Evolutionary conservation across 2,329 filamentous ascomycete species (phyloP), one percentile per base, ranked within the genome.

Genomic region (Penicillium sp.): DNA sequence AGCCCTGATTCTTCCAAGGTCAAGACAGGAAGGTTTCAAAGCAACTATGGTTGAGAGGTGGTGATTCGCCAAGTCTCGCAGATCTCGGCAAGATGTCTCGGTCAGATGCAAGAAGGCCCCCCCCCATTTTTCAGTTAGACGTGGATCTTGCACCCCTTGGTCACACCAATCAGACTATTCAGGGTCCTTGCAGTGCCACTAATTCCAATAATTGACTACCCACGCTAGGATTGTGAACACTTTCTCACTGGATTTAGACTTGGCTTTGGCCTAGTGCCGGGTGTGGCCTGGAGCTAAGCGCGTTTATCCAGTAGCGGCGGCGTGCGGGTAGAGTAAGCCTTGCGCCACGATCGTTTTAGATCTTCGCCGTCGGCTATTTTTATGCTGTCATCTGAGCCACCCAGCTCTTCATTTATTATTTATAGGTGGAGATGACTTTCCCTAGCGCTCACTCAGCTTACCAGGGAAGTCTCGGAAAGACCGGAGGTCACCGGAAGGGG

Each of bases 11-110:
- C 51, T 50, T 23, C 29, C n/a, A 9, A 19, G 11, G 16, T 14
- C 29, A 25, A 27, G 14, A 35, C 31, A 50, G 19, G 31, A 35
- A 42, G 52, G 53, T 54, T 54, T 31, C 39, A 29, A 45, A 39
- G 29, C 19, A 33, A 44, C 42, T 50, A 56, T 59, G 54, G 50
- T 43, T 33, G n/a, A 10, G 16, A 16, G 7, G 31, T 5, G 25
- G 27, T 59, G 50, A 59, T 59, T 59, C 50, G 57, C 53, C 57
- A 55, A 53, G 57, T 59, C 53, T 58, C 56, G 46, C 33, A 50
- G 53, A 58, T 54, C 46, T 48, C 33, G 47, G 56, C 42, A 39
- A 33, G 37, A 54, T 59, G 57, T 59, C 57, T 59, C 50, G 54
- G 49, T 54, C 23, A n/a, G 46, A 44, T 47, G 45, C 44, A 39